phyloP scores from a whole-genome alignment of 208 protist species.

The Trypanosoma brucei region DNA sequence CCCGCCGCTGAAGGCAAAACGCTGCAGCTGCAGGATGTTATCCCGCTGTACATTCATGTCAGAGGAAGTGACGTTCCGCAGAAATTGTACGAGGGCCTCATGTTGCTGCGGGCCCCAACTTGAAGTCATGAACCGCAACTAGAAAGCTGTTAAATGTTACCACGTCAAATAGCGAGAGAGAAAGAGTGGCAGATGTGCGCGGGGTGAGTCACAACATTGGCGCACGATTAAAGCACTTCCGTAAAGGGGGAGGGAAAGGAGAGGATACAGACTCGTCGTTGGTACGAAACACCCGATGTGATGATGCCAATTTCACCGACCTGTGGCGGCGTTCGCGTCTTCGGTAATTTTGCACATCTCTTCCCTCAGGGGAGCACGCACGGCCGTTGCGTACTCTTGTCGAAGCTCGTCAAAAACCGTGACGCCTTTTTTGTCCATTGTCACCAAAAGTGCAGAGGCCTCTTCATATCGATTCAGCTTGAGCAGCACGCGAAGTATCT shows the following conservation, averaged over 20 bases:
- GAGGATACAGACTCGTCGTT: too few species aligned
- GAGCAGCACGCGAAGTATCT: constrained; percentile 31
- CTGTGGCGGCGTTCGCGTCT: too few species aligned
- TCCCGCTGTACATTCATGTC: constrained; percentile 26
- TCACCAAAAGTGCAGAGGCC: constrained; percentile 14
- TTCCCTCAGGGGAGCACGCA: neutral
- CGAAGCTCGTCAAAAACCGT: constrained; percentile 43
- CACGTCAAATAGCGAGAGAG: too few species aligned
- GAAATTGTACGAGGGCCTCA: constrained; percentile 26
- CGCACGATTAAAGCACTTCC: too few species aligned
- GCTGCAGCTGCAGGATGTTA: constrained; percentile 28
- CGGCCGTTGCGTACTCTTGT: constrained; percentile 12
- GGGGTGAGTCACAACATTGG: too few species aligned
- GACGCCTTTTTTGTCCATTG: constrained; percentile 29
- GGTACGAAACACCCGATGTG: too few species aligned
- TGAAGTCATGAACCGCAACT: too few species aligned
- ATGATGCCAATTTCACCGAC: too few species aligned
- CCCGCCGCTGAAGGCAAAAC: constrained; percentile 18
- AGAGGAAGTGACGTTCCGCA: constrained; percentile 28
- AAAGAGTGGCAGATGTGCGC: too few species aligned
- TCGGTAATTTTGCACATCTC: too few species aligned
- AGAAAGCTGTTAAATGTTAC: too few species aligned
- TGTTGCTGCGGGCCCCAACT: constrained; percentile 29
- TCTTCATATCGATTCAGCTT: constrained; percentile 12
- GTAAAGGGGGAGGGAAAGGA: too few species aligned